These are phyloP conservation scores for Aspergillus terreus DNA, from an alignment of 2,329 filamentous ascomycete genomes.

Conservation along the genomic window DNA sequence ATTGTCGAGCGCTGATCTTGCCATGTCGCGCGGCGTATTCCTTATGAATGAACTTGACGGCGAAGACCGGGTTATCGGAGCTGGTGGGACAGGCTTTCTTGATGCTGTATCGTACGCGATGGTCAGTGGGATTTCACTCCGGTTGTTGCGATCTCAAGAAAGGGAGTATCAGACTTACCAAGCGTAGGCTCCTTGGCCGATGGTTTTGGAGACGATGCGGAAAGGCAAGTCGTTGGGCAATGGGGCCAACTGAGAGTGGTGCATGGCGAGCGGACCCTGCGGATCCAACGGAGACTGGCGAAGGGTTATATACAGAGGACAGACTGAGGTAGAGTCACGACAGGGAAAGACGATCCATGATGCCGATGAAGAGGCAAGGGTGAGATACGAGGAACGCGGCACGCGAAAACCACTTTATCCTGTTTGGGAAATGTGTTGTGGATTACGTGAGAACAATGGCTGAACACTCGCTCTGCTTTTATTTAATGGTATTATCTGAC, in stretches of 20 bases:
- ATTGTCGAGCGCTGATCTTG: constrained; percentile 81
- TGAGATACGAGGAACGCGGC: constrained; percentile 14
- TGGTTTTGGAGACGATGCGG: constrained; percentile 91
- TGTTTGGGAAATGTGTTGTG: constrained; percentile 32
- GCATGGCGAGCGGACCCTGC: constrained; percentile 38
- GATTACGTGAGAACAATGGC: background rate
- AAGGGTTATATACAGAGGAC: background rate
- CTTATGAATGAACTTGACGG: constrained; percentile 98
- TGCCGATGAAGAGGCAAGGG: constrained; percentile 7
- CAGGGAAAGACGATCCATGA: constrained; percentile 4
- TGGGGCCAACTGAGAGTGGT: constrained; percentile 83
- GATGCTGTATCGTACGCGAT: constrained; percentile 55
- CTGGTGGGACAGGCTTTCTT: constrained; percentile 84
- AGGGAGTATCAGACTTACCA: constrained; percentile 56
- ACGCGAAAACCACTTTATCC: constrained; percentile 38
- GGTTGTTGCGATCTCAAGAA: background rate
- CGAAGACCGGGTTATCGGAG: constrained; percentile 72
- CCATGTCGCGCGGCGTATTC: constrained; percentile 87
- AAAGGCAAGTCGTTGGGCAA: constrained; percentile 83
- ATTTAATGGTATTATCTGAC: background rate
- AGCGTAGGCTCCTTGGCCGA: constrained; percentile 94
- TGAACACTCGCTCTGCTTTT: background rate
- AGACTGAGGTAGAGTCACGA: background rate
- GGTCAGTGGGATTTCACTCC: background rate
- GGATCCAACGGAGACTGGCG: background rate